Evolutionary conservation across 371 early-diverging fungal genomes (phyloP).

Genomic region (Mucor plumbeus): DNA sequence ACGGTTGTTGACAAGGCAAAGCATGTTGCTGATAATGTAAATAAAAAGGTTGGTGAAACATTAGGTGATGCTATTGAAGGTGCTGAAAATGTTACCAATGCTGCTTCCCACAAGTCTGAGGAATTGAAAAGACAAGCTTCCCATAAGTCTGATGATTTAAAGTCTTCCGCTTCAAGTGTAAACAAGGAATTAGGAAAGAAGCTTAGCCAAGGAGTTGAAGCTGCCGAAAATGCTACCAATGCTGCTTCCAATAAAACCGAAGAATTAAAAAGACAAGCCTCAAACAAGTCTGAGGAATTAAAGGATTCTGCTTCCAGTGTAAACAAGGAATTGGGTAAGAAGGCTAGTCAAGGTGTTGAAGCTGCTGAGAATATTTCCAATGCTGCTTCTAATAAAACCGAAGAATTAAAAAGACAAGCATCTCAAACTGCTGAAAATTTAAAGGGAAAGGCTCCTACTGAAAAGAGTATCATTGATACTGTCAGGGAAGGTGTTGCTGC

Average conservation of each 20-base stretch:
- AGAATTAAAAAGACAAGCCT: constrained; percentile 16
- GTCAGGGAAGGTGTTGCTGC: constrained; percentile 29
- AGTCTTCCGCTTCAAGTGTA: constrained; percentile 15
- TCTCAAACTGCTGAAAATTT: constrained; percentile 10
- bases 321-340: constrained; percentile 13
- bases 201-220: constrained; percentile 17
- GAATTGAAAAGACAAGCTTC: constrained; percentile 20
- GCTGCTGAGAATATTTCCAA: constrained; percentile 19
- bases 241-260: too few relatives aligned
- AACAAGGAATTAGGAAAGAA: constrained; percentile 27
- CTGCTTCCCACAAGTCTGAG: constrained; percentile 20
- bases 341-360: constrained; percentile 18
- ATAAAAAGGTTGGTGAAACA: constrained; percentile 26
- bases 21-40: constrained; percentile 28
- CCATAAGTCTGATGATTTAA: constrained; percentile 1
- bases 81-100: constrained; percentile 21
- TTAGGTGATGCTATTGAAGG: constrained; percentile 19
- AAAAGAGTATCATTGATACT: constrained; percentile 26
- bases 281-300: constrained; percentile 1
- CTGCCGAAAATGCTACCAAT: too few relatives aligned
- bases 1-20: constrained; percentile 35
- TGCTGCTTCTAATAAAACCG: constrained; percentile 13
- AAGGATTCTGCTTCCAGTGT: constrained; percentile 13
- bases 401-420: constrained; percentile 17
- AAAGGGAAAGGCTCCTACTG: constrained; percentile 15